phyloP scores from a whole-genome alignment of 73 alveolate genomes.

The Blepharisma japonicum region DNA sequence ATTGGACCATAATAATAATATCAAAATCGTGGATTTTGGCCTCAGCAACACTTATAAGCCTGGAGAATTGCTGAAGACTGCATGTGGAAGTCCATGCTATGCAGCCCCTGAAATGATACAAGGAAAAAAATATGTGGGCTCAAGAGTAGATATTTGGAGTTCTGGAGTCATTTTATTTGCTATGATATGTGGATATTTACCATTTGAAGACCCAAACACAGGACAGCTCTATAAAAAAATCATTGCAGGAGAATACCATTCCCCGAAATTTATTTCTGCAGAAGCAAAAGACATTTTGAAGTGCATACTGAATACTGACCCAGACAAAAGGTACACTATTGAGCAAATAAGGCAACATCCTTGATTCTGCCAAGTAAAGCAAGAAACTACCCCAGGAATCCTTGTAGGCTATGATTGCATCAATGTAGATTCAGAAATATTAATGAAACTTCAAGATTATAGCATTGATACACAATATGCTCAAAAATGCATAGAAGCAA shows the following conservation, averaged over 20 bases:
- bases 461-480: constrained; percentile 71
- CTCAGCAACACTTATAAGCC: constrained; percentile 67
- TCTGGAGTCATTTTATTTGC: constrained; percentile 77
- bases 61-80: constrained; percentile 79
- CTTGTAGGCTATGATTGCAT: constrained; percentile 66
- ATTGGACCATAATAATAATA: constrained; percentile 60
- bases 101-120: constrained; percentile 95
- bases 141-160: constrained; percentile 67
- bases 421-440: constrained; percentile 79
- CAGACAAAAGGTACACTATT: constrained; percentile 63
- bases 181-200: constrained; percentile 75
- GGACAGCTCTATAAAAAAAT: constrained; percentile 73
- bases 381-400: constrained; percentile 61
- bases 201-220: constrained; percentile 80
- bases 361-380: constrained; percentile 59
- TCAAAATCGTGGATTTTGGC: constrained; percentile 91
- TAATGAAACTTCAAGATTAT: constrained; percentile 51
- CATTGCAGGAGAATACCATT: constrained; percentile 60
- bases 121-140: constrained; percentile 64
- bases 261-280: constrained; percentile 55
- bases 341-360: constrained; percentile 71
- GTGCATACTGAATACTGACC: constrained; percentile 73
- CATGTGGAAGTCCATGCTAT: constrained; percentile 96
- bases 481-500: constrained; percentile 72
- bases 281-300: constrained; percentile 65